Percentiles rank a stretch among this genome's conserved stretches.
Evolutionary conservation across 257 asterid species (phyloP).

Genomic region (Eustoma russellianum): DNA sequence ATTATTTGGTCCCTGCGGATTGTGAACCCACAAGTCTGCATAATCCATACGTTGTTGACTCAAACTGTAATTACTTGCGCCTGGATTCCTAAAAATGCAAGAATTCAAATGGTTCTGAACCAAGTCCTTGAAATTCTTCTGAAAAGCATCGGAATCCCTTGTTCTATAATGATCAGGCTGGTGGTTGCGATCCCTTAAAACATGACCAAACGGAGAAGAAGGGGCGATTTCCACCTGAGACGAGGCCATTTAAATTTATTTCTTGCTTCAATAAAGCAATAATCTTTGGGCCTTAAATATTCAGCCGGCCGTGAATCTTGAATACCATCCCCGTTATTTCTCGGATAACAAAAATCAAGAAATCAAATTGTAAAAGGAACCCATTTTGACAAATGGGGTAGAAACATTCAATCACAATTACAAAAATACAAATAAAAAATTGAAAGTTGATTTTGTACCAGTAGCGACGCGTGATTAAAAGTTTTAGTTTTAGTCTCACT

Average conservation of each 20-base stretch:
- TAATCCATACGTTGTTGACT: slow-evolving; percentile 4
- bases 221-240: slow-evolving; percentile 33
- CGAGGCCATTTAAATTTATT: slow-evolving; percentile 21
- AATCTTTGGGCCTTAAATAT: too few species aligned
- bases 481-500: too few species aligned
- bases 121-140: slow-evolving; percentile 26
- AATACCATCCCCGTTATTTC: not conserved
- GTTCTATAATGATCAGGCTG: slow-evolving; percentile 9
- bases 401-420: not conserved
- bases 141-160: slow-evolving; percentile 14
- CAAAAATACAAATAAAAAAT: not conserved
- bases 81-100: slow-evolving; percentile 2
- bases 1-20: slow-evolving; percentile 4
- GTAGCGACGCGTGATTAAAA: too few species aligned
- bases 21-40: slow-evolving; percentile 20
- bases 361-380: slow-evolving; percentile 6
- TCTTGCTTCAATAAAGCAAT: not conserved
- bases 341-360: not conserved
- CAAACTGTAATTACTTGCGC: not conserved
- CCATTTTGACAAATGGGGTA: slow-evolving; percentile 10
- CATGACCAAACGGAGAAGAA: slow-evolving; percentile 19
- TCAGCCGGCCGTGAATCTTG: not conserved
- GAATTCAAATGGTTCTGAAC: slow-evolving; percentile 20
- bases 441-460: too few species aligned
- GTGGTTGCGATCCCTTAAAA: slow-evolving; percentile 16